Base-by-base conservation (phyloP, 257 asterid genomes). In the Nicotiana tomentosiformis region DNA sequence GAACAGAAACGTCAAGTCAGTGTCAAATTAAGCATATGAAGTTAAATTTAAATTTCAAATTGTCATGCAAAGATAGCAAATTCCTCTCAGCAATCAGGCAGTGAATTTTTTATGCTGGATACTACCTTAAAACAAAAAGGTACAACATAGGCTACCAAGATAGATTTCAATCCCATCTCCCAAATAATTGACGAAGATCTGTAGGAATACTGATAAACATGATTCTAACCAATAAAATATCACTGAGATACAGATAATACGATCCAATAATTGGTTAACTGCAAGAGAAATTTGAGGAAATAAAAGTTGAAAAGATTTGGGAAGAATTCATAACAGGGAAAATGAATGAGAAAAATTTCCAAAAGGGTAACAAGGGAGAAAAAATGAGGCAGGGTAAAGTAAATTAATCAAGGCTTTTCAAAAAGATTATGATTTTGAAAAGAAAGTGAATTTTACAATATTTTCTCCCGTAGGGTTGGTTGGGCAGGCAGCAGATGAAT, bases 1-100 rank as follows among this genome's bases (percentile, higher is more conserved):
- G 80, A 88, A 86, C 72, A 78, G 77, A 90, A 84, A 86, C 10
- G 60, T 66, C 17, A 65, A 72, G 39, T 5, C 2, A 39, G 32
- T 37, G 33, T 85, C 67, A 90, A 77, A 60, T 32, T 32, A 6
- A 57, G 49, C 17, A 43, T 11, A 53, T 16, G 60, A 58, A 53
- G 67, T 14, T 72, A 23, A 7, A 12, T 7, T 10, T 15, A 26
- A 53, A 53, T 37, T 26, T 57, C 15, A 69, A 82, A 46, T 37
- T n/a, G 69, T 56, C 17, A 46, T 5, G 39, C 29, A 69, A 67
- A 30, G 51, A 61, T 67, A 39, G 61, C 82, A 81, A 69, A 69
- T 18, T 18, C 57, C 77, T 18, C 57, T 69, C 77, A n/a, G 56
- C 55, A 69, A 68, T 68, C 30, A 68, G 4, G 16, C 77, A 68